phyloP scores from a whole-genome alignment of 768 basidiomycete genomes.

The Hericium rajendrae region DNA sequence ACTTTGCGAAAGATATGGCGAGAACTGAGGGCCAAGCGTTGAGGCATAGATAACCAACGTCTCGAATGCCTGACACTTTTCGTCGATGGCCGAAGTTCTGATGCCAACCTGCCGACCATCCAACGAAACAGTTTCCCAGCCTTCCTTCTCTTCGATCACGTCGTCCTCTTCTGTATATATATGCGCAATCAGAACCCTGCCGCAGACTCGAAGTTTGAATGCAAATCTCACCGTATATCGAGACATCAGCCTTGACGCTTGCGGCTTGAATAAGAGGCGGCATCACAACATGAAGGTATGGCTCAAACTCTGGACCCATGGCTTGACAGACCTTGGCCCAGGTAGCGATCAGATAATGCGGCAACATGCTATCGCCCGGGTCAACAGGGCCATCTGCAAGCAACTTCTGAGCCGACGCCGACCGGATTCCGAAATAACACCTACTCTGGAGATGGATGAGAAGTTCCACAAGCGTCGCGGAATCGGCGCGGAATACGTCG shows the following conservation, averaged over 20 bases:
- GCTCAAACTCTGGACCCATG: slow-evolving; percentile 76
- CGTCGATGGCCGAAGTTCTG: slow-evolving; percentile 72
- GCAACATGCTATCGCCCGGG: slow-evolving; percentile 59
- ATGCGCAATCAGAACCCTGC: background rate
- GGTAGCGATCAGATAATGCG: slow-evolving; percentile 72
- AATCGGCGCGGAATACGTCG: slow-evolving; percentile 69
- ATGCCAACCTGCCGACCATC: slow-evolving; percentile 73
- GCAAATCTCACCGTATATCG: slow-evolving; percentile 47
- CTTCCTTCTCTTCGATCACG: slow-evolving; percentile 48
- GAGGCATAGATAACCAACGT: slow-evolving; percentile 77
- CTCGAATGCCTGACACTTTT: slow-evolving; percentile 83
- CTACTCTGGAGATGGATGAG: slow-evolving; percentile 72
- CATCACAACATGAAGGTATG: slow-evolving; percentile 80
- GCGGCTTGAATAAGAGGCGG: slow-evolving; percentile 68
- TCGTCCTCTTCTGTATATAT: slow-evolving; percentile 41
- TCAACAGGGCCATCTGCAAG: slow-evolving; percentile 56
- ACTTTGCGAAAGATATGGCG: slow-evolving; percentile 61
- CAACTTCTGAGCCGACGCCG: background rate
- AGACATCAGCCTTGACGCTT: slow-evolving; percentile 71
- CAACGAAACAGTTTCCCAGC: slow-evolving; percentile 71
- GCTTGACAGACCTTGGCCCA: slow-evolving; percentile 89
- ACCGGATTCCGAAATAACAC: slow-evolving; percentile 12
- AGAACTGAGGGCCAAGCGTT: slow-evolving; percentile 54
- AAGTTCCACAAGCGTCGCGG: slow-evolving; percentile 58
- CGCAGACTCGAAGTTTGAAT: background rate